These are phyloP conservation scores for Pyrus pyrifolia DNA, from an alignment of 306 rosid species.

Conservation along the genomic window DNA sequence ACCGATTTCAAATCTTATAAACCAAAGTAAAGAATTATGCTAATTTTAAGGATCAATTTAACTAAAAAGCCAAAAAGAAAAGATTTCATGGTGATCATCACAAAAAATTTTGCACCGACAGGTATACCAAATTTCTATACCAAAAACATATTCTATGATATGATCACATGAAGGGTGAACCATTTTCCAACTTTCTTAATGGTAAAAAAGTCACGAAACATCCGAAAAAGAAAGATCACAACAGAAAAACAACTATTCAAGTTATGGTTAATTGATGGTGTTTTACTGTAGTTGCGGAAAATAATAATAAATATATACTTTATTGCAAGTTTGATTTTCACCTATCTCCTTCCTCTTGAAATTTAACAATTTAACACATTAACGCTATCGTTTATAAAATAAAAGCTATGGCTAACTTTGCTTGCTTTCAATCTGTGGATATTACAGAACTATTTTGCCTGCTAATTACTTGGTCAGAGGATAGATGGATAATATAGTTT, in stretches of 20 bases:
- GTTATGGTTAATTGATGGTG: too few species aligned
- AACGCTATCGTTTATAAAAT: too few species aligned
- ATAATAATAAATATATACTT: too few species aligned
- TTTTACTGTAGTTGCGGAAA: too few species aligned
- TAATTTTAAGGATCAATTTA: background rate
- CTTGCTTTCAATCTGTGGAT: background rate
- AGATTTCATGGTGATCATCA: background rate
- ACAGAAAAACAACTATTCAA: background rate
- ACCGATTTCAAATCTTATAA: too few species aligned
- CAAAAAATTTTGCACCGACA: constrained; percentile 11
- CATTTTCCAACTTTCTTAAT: background rate
- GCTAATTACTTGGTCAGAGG: background rate
- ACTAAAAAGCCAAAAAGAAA: background rate
- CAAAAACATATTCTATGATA: background rate
- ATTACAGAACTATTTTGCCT: background rate
- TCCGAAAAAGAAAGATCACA: background rate
- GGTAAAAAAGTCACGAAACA: constrained; percentile 11
- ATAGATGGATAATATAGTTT: background rate
- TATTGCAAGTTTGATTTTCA: too few species aligned
- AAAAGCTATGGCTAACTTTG: background rate
- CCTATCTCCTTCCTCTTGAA: too few species aligned
- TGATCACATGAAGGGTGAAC: background rate
- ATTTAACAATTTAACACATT: too few species aligned
- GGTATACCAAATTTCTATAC: constrained; percentile 6
- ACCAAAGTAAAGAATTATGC: too few species aligned